A percentile compares a stretch with the other conserved stretches of the same genome.
These are phyloP conservation scores for Cairneyella variabilis DNA, from an alignment of 495 filamentous ascomycete genomes.

Conservation along the genomic window DNA sequence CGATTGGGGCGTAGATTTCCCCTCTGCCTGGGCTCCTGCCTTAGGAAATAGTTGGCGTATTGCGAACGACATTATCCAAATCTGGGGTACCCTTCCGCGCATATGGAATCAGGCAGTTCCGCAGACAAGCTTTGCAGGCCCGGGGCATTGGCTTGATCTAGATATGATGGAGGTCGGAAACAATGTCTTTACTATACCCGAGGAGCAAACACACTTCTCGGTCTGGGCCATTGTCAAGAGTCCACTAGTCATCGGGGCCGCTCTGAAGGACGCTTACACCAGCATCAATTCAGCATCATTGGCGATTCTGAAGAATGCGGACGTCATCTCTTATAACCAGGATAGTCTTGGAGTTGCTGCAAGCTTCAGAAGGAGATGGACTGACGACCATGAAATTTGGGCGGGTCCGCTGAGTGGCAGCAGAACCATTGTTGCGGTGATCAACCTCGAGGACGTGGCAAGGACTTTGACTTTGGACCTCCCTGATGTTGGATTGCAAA, in stretches of 20 bases:
- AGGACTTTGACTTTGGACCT: conserved; percentile 33
- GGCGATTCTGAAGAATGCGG: conserved; percentile 51
- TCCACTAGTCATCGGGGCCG: conserved; percentile 34
- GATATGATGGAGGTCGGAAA: conserved; percentile 72
- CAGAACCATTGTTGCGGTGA: conserved; percentile 35
- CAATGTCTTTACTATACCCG: conserved; percentile 43
- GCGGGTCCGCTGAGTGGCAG: conserved; percentile 36
- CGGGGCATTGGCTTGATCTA: conserved; percentile 37
- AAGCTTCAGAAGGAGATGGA: conserved; percentile 30
- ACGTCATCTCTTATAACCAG: conserved; percentile 59
- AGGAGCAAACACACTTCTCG: conserved; percentile 39
- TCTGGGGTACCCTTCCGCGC: conserved; percentile 14
- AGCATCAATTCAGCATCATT: conserved; percentile 38
- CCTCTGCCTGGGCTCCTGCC: conserved; percentile 44
- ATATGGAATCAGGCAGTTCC: conserved; percentile 22
- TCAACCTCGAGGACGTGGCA: conserved; percentile 35
- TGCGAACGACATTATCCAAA: conserved; percentile 42
- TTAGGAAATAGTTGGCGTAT: conserved; percentile 54
- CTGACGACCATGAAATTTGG: conserved; percentile 42
- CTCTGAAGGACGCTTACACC: conserved; percentile 35
- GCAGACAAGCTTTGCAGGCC: conserved; percentile 24
- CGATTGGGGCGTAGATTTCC: conserved; percentile 36
- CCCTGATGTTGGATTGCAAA: conserved; percentile 38
- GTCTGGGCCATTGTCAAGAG: conserved; percentile 30
- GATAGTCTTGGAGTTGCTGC: conserved; percentile 42